Base-by-base conservation (phyloP, 768 basidiomycete genomes). In the Pholiota microspora region DNA sequence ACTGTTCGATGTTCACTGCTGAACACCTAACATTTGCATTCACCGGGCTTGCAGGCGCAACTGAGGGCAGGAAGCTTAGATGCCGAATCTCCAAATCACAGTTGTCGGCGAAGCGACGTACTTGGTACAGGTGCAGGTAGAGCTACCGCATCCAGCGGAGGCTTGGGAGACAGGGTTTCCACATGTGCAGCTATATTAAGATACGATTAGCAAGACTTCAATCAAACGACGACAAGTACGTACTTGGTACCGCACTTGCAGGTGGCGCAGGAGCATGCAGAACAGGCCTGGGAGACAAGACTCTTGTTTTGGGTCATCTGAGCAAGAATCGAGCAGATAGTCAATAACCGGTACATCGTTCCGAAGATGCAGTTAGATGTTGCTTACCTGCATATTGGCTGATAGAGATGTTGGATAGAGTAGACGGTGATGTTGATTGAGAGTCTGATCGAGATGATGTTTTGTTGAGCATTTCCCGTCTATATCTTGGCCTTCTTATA, bases 191-290 rank as follows among this genome's bases (percentile, higher is more conserved):
- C 53, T 54, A 25, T n/a, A 9, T 35, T 15, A 24, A 45, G 16
- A 8, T 5, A 27, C 12, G 0, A 15, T 35, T 10, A n/a, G n/a
- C n/a, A n/a, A n/a, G n/a, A n/a, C n/a, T 3, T 7, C 6, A 16
- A 32, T n/a, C 10, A n/a, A 6, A 28, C 10, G 8, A 45, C 12
- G 8, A 15, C 4, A 21, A 44, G 21, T 8, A 36, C 53, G n/a
- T 54, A 54, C 53, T 46, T 54, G 12, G 53, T 18, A n/a, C 51
- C 51, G 31, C 53, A 54, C 31, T 54, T 54, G 45, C 53, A 54
- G n/a, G 44, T 8, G 0, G 53, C 24, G 53, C 53, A 54, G 7
- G 53, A 45, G 53, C 53, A 54, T 29, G 31, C 53, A 16, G 38
- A 42, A 8, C 36, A 42, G 6, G 29, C 29, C 25, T 52, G 51